Base-by-base conservation (phyloP, 768 basidiomycete species). In the Melanogaster broomeanus region DNA sequence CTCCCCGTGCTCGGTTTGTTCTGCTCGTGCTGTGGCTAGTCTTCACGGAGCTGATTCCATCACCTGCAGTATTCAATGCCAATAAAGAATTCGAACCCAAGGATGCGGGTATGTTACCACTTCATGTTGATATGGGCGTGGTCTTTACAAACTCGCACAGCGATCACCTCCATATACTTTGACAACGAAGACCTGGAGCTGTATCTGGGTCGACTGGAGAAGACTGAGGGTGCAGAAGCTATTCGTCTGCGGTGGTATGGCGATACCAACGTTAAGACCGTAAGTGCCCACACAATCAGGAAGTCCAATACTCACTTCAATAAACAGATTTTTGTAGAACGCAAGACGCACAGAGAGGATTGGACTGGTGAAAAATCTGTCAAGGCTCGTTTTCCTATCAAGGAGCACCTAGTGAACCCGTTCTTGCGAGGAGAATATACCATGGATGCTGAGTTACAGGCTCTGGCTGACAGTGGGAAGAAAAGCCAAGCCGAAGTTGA, bases 351-450 rank as follows among this genome's bases (percentile, higher is more conserved):
- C 66, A 83, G 94, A 48, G 97, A 99, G 71, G 97, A 99, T 64
- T 99, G 97, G 97, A 98, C 96, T 1, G 97, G 97, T 30, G 96
- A 99, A 70, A 98, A 98, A 71, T 94, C 92, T 10, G 95, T 98
- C 65, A 99, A 98, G 71, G 90, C 94, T 13, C 89, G 95, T 11
- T 98, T 98, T 74, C 85, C 91, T 3, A 86, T 99, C 68, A 94
- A 96, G 66, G 96, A 98, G 66, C 84, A 93, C 55, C 83, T 90
- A 41, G 87, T 98, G 59, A 96, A 98, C 64, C 85, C 88, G 15
- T 99, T 93, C 76, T 71, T 97, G 35, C 76, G 79, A 19, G 97
- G 97, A 16, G 87, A 92, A 64, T 88, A 97, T 70, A 96, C 85
- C 25, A 88, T 97, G 79, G 95, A 98, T 63, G 89, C 77, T 35